Evolutionary conservation across 2,329 filamentous ascomycete species (phyloP).

Genomic region (Epichloe glyceriae): DNA sequence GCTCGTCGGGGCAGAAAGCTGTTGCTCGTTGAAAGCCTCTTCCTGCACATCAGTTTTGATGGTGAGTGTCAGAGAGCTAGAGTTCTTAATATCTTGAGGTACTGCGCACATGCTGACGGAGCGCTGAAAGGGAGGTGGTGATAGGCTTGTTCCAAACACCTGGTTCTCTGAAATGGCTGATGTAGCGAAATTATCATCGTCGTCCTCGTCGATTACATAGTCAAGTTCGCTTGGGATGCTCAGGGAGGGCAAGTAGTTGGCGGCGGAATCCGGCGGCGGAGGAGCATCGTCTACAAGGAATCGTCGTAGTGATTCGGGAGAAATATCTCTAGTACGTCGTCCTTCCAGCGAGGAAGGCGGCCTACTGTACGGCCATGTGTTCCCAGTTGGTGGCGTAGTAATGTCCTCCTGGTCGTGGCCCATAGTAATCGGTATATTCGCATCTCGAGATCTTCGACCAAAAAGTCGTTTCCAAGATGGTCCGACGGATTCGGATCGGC

Average conservation of each 20-base stretch:
- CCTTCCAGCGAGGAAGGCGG: constrained; percentile 21
- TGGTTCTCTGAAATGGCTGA: constrained; percentile 33
- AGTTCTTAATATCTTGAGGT: constrained; percentile 9
- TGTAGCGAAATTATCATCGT: constrained; percentile 51
- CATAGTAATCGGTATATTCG: background rate
- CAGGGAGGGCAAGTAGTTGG: constrained; percentile 19
- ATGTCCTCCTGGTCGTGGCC: background rate
- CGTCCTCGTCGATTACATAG: constrained; percentile 28
- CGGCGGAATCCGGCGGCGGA: constrained; percentile 13
- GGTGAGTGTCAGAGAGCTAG: constrained; percentile 14
- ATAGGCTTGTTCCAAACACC: constrained; percentile 33
- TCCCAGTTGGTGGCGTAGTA: background rate
- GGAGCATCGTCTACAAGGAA: constrained; percentile 36
- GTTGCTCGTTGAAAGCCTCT: constrained; percentile 7
- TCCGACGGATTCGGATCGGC: constrained; percentile 33
- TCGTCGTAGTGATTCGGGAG: constrained; percentile 39
- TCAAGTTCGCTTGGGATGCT: constrained; percentile 23
- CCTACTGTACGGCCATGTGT: background rate
- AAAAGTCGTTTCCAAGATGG: constrained; percentile 41
- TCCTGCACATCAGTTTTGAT: constrained; percentile 10
- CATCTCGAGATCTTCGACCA: constrained; percentile 19
- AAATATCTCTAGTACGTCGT: constrained; percentile 36
- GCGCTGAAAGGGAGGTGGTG: constrained; percentile 38
- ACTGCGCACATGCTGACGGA: constrained; percentile 15
- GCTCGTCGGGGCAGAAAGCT: constrained; percentile 9